Conservation (phyloP, 1,284 basidiomycete species). For the Boletus nobilissimus region DNA sequence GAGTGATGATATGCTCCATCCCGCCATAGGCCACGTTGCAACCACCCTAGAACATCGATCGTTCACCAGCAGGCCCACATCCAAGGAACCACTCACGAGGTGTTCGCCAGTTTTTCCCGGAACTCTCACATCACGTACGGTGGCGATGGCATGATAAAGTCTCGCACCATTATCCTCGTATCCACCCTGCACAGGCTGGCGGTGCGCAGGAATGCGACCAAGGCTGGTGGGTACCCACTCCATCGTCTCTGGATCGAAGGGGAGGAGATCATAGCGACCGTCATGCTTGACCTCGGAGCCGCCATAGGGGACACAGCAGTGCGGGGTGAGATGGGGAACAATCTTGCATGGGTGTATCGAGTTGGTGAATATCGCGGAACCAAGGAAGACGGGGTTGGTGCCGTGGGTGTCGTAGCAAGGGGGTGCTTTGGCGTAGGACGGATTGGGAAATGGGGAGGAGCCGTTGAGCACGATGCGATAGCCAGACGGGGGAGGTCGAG, state of each 20-base stretch:
- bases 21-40: constrained; percentile 55
- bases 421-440: constrained; percentile 55
- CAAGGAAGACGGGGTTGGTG: constrained; percentile 67
- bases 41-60: constrained; percentile 48
- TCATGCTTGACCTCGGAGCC: constrained; percentile 67
- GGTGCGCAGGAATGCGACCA: constrained; percentile 66
- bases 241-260: constrained; percentile 72
- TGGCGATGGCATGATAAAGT: constrained; percentile 65
- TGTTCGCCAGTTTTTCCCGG: constrained; percentile 80
- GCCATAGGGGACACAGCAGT: constrained; percentile 70
- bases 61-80: constrained; percentile 40
- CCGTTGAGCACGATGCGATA: constrained; percentile 66
- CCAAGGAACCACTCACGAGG: constrained; percentile 56
- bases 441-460: constrained; percentile 57
- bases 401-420: constrained; percentile 65
- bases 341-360: constrained; percentile 86
- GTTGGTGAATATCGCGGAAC: constrained; percentile 71
- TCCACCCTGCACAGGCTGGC: constrained; percentile 65
- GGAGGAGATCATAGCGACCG: constrained; percentile 76
- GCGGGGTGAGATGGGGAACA: constrained; percentile 61
- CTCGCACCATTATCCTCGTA: constrained; percentile 54
- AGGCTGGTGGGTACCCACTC: constrained; percentile 71
- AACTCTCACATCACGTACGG: constrained; percentile 61
- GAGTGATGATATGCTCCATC: constrained; percentile 55
- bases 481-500: constrained; percentile 62